Conservation (phyloP, 2,329 filamentous ascomycete genomes). For the Phialophora expanda region DNA sequence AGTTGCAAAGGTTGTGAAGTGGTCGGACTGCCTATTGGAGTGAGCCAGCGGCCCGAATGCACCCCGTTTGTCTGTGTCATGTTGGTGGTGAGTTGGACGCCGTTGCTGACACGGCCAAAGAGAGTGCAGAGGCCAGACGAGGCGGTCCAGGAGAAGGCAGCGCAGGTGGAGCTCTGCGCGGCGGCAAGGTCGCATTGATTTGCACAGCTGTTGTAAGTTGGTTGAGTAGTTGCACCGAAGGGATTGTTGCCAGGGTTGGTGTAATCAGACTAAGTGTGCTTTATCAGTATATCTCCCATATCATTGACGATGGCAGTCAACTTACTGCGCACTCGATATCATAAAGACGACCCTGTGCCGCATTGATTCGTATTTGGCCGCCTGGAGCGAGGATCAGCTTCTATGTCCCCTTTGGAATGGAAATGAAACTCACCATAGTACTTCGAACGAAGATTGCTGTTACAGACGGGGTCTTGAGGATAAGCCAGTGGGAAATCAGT, state of each 20-base stretch:
- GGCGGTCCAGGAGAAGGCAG: constrained; percentile 21
- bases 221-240: constrained; percentile 19
- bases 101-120: constrained; percentile 21
- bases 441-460: background rate
- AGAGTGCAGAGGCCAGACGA: constrained; percentile 22
- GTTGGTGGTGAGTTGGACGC: constrained; percentile 13
- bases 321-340: background rate
- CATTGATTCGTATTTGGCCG: background rate
- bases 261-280: constrained; percentile 20
- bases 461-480: background rate
- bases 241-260: constrained; percentile 19
- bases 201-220: constrained; percentile 23
- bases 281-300: background rate
- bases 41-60: constrained; percentile 18
- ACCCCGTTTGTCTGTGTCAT: constrained; percentile 17
- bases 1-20: background rate
- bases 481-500: background rate
- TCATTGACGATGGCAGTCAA: background rate
- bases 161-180: constrained; percentile 8
- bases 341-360: background rate
- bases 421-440: background rate
- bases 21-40: background rate
- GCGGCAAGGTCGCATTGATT: constrained; percentile 24
- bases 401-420: background rate
- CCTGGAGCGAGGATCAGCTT: background rate